Conservation (phyloP, 2,329 filamentous ascomycete genomes). For the Tolypocladium paradoxum region DNA sequence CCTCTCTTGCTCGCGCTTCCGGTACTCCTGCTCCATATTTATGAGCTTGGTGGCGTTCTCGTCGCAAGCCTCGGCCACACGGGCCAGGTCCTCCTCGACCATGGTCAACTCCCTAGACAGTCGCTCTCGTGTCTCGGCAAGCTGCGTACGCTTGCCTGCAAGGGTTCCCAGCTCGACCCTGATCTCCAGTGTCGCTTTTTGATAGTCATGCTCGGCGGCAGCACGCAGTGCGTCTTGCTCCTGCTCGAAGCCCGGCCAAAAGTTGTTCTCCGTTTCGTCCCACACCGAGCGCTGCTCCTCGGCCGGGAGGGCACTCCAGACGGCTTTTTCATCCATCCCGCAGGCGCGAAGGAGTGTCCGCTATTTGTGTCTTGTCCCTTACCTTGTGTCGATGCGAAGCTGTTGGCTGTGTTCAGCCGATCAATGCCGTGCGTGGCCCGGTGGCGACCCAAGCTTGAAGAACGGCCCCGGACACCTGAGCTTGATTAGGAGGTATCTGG, state of each 20-base stretch:
- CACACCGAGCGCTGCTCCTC: slow-evolving; percentile 23
- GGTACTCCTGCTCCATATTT: slow-evolving; percentile 20
- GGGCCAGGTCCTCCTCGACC: slow-evolving; percentile 27
- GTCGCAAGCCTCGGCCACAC: slow-evolving; percentile 17
- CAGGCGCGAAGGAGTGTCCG: neutral
- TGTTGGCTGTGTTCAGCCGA: neutral
- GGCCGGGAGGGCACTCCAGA: slow-evolving; percentile 18
- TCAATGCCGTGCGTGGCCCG: neutral
- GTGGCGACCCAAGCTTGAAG: neutral
- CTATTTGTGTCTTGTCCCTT: too few relatives aligned
- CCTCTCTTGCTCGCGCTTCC: slow-evolving; percentile 14
- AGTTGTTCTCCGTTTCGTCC: slow-evolving; percentile 24
- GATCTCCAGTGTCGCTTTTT: slow-evolving; percentile 12
- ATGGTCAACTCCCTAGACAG: slow-evolving; percentile 20
- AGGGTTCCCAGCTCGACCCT: slow-evolving; percentile 18
- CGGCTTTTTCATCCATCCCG: slow-evolving; percentile 8
- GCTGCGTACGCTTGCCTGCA: slow-evolving; percentile 14
- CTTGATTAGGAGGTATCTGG: neutral
- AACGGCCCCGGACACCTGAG: neutral
- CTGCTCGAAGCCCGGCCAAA: slow-evolving; percentile 19
- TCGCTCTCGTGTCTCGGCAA: slow-evolving; percentile 16
- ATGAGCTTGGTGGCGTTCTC: slow-evolving; percentile 22
- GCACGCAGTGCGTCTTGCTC: slow-evolving; percentile 13
- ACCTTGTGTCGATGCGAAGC: neutral
- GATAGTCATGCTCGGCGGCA: slow-evolving; percentile 14